phyloP scores from a whole-genome alignment of 805 yeast genomes.

The Saccharomycopsis babjevae region DNA sequence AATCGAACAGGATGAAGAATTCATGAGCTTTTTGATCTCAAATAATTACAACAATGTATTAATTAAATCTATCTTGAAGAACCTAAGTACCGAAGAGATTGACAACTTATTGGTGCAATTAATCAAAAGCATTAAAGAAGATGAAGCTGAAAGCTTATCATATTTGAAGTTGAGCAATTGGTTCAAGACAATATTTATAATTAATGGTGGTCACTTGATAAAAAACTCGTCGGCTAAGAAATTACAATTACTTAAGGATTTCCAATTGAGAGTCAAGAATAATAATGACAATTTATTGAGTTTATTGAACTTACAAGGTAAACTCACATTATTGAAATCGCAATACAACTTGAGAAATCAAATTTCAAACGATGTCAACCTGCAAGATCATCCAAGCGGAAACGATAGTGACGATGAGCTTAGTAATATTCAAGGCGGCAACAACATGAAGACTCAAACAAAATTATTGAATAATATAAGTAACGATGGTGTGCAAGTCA shows the following conservation, averaged over 20 bases:
- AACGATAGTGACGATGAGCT: constrained; percentile 1
- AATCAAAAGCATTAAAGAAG: neutral
- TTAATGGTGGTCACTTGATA: constrained; percentile 10
- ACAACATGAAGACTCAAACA: constrained; percentile 4
- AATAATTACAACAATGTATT: constrained; percentile 7
- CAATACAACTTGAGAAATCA: constrained; percentile 15
- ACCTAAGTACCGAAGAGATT: constrained; percentile 10
- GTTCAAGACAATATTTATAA: constrained; percentile 11
- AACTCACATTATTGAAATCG: constrained; percentile 12
- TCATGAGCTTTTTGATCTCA: constrained; percentile 4
- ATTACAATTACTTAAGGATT: constrained; percentile 7
- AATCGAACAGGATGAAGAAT: neutral
- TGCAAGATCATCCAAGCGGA: neutral
- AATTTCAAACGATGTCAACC: neutral
- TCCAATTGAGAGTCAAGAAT: constrained; percentile 3
- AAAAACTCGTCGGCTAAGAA: constrained; percentile 3
- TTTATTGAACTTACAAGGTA: constrained; percentile 16
- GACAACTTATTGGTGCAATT: constrained; percentile 5
- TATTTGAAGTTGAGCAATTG: constrained; percentile 14
- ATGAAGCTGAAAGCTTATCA: neutral
- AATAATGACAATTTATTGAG: constrained; percentile 6
- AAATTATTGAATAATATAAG: constrained; percentile 9
- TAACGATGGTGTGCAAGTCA: constrained; percentile 14
- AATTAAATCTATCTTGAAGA: constrained; percentile 12
- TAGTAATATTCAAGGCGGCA: neutral